Evolutionary conservation across 2,329 filamentous ascomycete species (phyloP), one percentile per base, ranked within the genome.

Genomic region (Fusarium sp.): DNA sequence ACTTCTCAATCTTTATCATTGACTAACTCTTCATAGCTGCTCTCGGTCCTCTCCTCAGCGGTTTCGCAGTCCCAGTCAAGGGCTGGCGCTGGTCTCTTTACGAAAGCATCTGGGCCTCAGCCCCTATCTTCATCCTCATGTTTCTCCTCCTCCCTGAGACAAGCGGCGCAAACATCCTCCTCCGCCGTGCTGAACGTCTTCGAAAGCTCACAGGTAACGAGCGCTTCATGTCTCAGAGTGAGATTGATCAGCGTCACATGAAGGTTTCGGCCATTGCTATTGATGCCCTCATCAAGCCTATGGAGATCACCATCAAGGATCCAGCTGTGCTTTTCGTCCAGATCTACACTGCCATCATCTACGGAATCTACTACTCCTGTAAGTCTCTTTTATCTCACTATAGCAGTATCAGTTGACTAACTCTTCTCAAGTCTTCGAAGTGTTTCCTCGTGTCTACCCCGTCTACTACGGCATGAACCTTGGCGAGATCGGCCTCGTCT

Each of bases 111-210:
- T 91, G 88, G 88, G 82, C 86, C 19, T 82, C 87, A 0, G 84
- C 81, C 0, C 89, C 89, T 0, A 75, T 90, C 44, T 85, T 90
- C 69, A 67, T 90, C n/a, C 56, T 85, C 53, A 86, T 91, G 84
- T 84, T 90, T 73, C 73, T 89, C 66, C 83, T 88, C 66, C 84
- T 92, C 25, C 90, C 90, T 0, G 90, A 92, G 80, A 92, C 90
- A 0, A 86, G 81, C 56, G 77, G 84, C 0, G 79, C 83, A 10
- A 90, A 84, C 63, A 89, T 92, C 71, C 84, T 91, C 5, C 82
- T 88, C 48, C 86, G 84, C 25, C 88, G 90, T 12, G 88, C 89
- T 4, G 75, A 80, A 50, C 86, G 89, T n/a, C 83, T 92, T 7
- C 84, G 90, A 57, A 87, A 85, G 73, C 78, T 86, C 42, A 90